phyloP scores from a whole-genome alignment of 2,329 filamentous ascomycete species.

The Saccharata proteae region DNA sequence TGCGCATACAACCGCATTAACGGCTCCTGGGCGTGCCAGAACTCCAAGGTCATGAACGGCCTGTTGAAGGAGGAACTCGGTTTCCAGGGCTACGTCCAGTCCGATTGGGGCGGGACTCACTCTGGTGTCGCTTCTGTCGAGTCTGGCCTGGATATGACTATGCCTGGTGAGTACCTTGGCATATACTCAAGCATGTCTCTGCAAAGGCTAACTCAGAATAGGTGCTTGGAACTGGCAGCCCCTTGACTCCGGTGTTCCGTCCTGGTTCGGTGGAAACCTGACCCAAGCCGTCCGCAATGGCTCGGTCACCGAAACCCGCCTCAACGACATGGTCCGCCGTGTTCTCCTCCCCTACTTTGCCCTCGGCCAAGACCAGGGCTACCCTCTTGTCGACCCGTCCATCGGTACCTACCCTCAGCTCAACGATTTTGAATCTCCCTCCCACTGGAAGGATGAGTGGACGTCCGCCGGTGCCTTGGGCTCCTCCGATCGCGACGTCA shows the following conservation, averaged over 20 bases:
- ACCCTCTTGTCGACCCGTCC: slow-evolving; percentile 24
- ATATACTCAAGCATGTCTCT: no score
- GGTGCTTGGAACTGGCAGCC: slow-evolving; percentile 18
- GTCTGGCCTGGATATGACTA: slow-evolving; percentile 15
- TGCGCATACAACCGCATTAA: slow-evolving; percentile 29
- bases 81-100: slow-evolving; percentile 19
- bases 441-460: slow-evolving; percentile 10
- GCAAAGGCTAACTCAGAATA: no score
- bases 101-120: slow-evolving; percentile 17
- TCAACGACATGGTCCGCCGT: slow-evolving; percentile 36
- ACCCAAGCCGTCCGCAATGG: slow-evolving; percentile 29
- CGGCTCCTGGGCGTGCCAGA: slow-evolving; percentile 32
- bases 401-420: slow-evolving; percentile 3
- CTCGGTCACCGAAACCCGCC: slow-evolving; percentile 24
- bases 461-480: slow-evolving; percentile 11
- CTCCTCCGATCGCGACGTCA: slow-evolving; percentile 14
- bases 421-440: slow-evolving; percentile 6
- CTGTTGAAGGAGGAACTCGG: slow-evolving; percentile 37
- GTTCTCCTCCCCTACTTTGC: slow-evolving; percentile 36
- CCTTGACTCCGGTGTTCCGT: slow-evolving; percentile 37
- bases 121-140: slow-evolving; percentile 16
- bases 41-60: slow-evolving; percentile 33
- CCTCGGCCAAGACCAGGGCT: slow-evolving; percentile 29
- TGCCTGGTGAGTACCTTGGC: slow-evolving; percentile 12
- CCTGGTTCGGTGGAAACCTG: slow-evolving; percentile 18